A percentile compares a stretch with the other conserved stretches of the same genome.
Conservation (phyloP, 2,329 filamentous ascomycete species). For the Fusarium robinianum region DNA sequence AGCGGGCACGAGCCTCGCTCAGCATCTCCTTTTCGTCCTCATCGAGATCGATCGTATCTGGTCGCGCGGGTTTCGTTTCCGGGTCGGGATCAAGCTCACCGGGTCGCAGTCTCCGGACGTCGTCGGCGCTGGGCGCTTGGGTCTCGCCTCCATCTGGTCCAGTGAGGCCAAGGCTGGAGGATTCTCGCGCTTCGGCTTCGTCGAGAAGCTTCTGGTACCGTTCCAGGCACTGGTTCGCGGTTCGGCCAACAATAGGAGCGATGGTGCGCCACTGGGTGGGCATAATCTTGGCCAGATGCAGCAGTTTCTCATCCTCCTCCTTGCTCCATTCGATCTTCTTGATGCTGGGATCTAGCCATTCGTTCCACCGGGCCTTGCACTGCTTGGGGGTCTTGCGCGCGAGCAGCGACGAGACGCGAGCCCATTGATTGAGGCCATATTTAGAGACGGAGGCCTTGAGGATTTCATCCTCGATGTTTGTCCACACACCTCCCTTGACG, state of each 20-base stretch:
- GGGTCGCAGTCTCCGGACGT: slow-evolving; percentile 84
- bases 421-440: slow-evolving; percentile 97
- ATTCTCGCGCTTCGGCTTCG: slow-evolving; percentile 90
- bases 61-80: slow-evolving; percentile 91
- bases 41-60: slow-evolving; percentile 96
- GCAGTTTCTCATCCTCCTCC: slow-evolving; percentile 95
- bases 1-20: slow-evolving; percentile 91
- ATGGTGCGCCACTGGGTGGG: slow-evolving; percentile 99
- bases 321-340: slow-evolving; percentile 99
- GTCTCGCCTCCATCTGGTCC: slow-evolving; percentile 88
- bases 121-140: slow-evolving; percentile 85
- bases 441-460: slow-evolving; percentile 95
- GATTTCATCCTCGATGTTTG: slow-evolving; percentile 88
- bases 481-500: slow-evolving; percentile 76
- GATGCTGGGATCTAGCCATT: slow-evolving; percentile 98
- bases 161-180: slow-evolving; percentile 78
- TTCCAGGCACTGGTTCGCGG: slow-evolving; percentile 95
- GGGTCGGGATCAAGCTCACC: slow-evolving; percentile 97
- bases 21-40: slow-evolving; percentile 99
- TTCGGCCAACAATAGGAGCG: slow-evolving; percentile 92
- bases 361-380: slow-evolving; percentile 97
- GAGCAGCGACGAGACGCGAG: slow-evolving; percentile 93
- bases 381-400: slow-evolving; percentile 98
- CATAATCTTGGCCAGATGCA: slow-evolving; percentile 97
- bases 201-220: slow-evolving; percentile 96